Conservation (phyloP, 2,329 filamentous ascomycete genomes). For the Fusarium sp. region DNA sequence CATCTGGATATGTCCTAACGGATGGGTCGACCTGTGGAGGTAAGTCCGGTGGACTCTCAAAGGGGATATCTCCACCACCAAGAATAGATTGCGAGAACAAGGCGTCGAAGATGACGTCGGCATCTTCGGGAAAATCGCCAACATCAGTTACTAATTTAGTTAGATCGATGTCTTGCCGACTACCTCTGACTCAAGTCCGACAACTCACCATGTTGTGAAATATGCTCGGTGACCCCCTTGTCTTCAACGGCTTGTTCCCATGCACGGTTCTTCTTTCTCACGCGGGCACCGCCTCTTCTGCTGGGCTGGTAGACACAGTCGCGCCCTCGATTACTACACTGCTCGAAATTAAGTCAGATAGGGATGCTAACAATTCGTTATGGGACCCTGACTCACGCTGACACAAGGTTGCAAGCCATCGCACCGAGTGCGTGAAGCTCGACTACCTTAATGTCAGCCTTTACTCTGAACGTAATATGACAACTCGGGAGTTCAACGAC, state of each 20-base stretch:
- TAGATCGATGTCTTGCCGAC: neutral
- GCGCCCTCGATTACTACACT: neutral
- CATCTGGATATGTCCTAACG: neutral
- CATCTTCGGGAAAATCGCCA: neutral
- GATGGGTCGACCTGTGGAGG: neutral
- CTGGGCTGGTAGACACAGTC: neutral
- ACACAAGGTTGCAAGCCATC: neutral
- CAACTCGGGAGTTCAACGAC: neutral
- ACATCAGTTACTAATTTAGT: neutral
- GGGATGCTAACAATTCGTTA: neutral
- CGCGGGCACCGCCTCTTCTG: neutral
- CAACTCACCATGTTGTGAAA: neutral
- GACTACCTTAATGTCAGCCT: neutral
- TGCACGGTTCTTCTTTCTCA: neutral
- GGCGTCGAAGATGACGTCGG: neutral
- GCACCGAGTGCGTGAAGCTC: neutral
- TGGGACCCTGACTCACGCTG: neutral
- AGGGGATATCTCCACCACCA: neutral
- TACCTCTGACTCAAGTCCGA: neutral
- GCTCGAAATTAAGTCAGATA: neutral
- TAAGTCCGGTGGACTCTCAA: neutral
- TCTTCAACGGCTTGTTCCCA: neutral
- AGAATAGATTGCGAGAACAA: neutral
- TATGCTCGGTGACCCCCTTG: neutral
- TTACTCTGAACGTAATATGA: neutral